Evolutionary conservation across 805 yeast genomes (phyloP).

Genomic region (Lachancea fermentati): DNA sequence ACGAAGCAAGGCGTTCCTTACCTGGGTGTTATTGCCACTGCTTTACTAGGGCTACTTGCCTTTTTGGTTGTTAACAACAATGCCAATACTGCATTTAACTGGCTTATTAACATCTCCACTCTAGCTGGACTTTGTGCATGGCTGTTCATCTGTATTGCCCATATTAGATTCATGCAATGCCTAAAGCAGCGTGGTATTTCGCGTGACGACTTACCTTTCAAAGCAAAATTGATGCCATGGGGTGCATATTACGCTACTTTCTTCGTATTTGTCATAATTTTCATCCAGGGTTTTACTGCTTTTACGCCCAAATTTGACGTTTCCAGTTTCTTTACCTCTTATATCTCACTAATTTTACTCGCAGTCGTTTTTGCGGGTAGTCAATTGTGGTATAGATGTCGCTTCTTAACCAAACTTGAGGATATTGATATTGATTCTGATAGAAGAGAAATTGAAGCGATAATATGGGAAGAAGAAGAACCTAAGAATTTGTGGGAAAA

Average conservation of each 20-base stretch:
- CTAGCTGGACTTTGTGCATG: slow-evolving; percentile 65
- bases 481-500: slow-evolving; percentile 50
- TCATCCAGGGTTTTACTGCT: slow-evolving; percentile 63
- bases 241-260: slow-evolving; percentile 56
- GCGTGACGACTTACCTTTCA: slow-evolving; percentile 61
- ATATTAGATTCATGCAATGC: slow-evolving; percentile 57
- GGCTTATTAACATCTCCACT: slow-evolving; percentile 63
- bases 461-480: slow-evolving; percentile 47
- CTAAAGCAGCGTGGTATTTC: slow-evolving; percentile 55
- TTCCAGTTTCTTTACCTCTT: slow-evolving; percentile 55
- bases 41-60: slow-evolving; percentile 53
- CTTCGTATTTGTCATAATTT: slow-evolving; percentile 48
- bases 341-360: slow-evolving; percentile 55
- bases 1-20: slow-evolving; percentile 58
- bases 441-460: slow-evolving; percentile 53
- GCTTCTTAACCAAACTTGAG: slow-evolving; percentile 42
- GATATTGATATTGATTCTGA: slow-evolving; percentile 63
- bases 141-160: slow-evolving; percentile 55
- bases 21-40: slow-evolving; percentile 48
- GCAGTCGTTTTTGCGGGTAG: slow-evolving; percentile 45
- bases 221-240: slow-evolving; percentile 59
- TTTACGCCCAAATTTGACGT: slow-evolving; percentile 52
- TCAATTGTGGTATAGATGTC: slow-evolving; percentile 45
- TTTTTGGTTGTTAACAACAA: slow-evolving; percentile 46
- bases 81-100: slow-evolving; percentile 53